A percentile compares a stretch with the other conserved stretches of the same genome.
Conservation (phyloP, 805 yeast genomes). For the Nematodospora valgi region DNA sequence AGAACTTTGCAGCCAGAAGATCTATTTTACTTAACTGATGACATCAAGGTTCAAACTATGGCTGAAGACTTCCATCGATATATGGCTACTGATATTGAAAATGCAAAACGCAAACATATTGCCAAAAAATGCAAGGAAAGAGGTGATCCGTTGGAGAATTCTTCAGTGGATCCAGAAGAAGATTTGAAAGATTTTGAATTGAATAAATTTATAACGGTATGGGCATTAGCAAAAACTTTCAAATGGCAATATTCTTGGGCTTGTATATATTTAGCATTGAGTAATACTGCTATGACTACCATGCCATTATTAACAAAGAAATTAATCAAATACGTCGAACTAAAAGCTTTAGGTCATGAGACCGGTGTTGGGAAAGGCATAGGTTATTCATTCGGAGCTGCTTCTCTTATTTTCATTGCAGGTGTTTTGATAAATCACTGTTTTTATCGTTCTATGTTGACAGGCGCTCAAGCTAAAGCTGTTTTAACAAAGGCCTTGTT, state of each 20-base stretch:
- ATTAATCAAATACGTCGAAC: slow-evolving; percentile 34
- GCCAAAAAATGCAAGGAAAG: slow-evolving; percentile 24
- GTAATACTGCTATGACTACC: slow-evolving; percentile 23
- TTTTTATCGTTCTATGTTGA: slow-evolving; percentile 56
- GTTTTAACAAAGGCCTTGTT: slow-evolving; percentile 67
- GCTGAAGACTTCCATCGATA: slow-evolving; percentile 21
- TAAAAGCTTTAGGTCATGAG: slow-evolving; percentile 22
- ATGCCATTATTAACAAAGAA: slow-evolving; percentile 36
- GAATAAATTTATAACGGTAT: slow-evolving; percentile 20
- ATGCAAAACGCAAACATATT: slow-evolving; percentile 21
- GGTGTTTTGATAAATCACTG: slow-evolving; percentile 52
- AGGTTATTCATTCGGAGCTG: slow-evolving; percentile 40
- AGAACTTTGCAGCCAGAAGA: slow-evolving; percentile 68
- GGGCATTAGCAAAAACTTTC: slow-evolving; percentile 27
- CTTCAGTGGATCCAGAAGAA: slow-evolving; percentile 17
- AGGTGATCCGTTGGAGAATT: slow-evolving; percentile 19
- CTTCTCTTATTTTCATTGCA: slow-evolving; percentile 24
- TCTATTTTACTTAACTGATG: slow-evolving; percentile 40
- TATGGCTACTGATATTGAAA: slow-evolving; percentile 19
- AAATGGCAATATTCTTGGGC: slow-evolving; percentile 30
- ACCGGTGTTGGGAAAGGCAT: slow-evolving; percentile 30
- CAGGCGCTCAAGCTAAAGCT: slow-evolving; percentile 72
- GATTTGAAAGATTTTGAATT: slow-evolving; percentile 31
- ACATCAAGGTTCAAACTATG: slow-evolving; percentile 32
- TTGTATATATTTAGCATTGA: slow-evolving; percentile 23